Evolutionary conservation across 2,329 filamentous ascomycete genomes (phyloP).

Genomic region (Clonostachys sp.): DNA sequence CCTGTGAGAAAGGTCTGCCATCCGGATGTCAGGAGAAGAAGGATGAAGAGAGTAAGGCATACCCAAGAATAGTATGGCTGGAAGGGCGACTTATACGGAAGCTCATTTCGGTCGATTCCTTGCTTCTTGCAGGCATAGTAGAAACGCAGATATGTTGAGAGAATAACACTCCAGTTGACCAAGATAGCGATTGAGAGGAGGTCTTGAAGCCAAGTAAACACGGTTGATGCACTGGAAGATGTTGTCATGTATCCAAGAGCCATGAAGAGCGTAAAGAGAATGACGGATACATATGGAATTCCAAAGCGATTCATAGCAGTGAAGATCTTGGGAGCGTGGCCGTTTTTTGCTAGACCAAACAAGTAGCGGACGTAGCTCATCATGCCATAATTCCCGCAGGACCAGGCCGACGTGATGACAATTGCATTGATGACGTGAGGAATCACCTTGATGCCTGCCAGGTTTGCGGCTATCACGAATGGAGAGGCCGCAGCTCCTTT

Average conservation of each 20-base stretch:
- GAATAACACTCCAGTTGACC: slow-evolving; percentile 56
- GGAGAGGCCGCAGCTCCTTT: slow-evolving; percentile 53
- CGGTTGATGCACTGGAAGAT: slow-evolving; percentile 54
- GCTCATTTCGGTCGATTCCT: slow-evolving; percentile 47
- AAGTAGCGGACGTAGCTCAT: slow-evolving; percentile 67
- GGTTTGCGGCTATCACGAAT: slow-evolving; percentile 63
- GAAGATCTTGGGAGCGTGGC: slow-evolving; percentile 61
- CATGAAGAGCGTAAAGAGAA: slow-evolving; percentile 51
- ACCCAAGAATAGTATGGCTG: slow-evolving; percentile 64
- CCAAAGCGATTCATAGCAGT: slow-evolving; percentile 54
- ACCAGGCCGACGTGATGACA: slow-evolving; percentile 63
- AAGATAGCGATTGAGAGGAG: slow-evolving; percentile 60
- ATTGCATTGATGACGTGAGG: slow-evolving; percentile 65
- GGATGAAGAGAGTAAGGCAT: slow-evolving; percentile 57
- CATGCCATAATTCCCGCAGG: slow-evolving; percentile 55
- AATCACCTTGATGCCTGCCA: slow-evolving; percentile 57
- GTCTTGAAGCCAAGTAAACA: slow-evolving; percentile 70
- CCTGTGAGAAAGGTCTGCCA: slow-evolving; percentile 67
- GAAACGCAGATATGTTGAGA: slow-evolving; percentile 56
- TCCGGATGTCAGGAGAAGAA: slow-evolving; percentile 68
- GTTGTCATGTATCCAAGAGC: slow-evolving; percentile 69
- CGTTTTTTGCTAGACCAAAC: slow-evolving; percentile 62
- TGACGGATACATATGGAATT: slow-evolving; percentile 52
- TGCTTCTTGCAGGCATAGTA: slow-evolving; percentile 48
- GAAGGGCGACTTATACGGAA: slow-evolving; percentile 62